Base-by-base conservation (phyloP, 176 grass and related monocot genomes). In the Triticum turgidum region DNA sequence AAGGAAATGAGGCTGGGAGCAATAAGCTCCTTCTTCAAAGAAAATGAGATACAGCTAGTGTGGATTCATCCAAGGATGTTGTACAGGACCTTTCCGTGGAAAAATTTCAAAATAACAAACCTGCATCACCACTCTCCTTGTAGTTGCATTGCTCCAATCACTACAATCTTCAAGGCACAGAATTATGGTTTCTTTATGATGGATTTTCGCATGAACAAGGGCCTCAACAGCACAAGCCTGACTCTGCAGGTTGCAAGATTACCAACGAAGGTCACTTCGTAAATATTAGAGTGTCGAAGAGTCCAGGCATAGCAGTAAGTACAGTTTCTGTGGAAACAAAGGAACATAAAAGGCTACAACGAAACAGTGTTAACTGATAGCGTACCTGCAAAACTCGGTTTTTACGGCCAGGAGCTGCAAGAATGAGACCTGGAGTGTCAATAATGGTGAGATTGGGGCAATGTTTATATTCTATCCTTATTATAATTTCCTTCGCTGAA, bases 91-190 rank as follows among this genome's bases (percentile, higher is more conserved):
- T 59, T 66, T 49, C 8, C 52, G 80, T 66, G 21, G 61, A 81
- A 71, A 69, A 56, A 20, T 15, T 15, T 66, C 65, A 39, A 68
- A 79, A 90, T 38, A 56, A 88, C 89, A 67, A 73, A 98, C 93
- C 89, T 98, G 96, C 93, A 98, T 94, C 83, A 94, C 96, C 78
- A 95, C 86, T 92, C 93, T 95, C 62, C 93, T 79, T 83, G 96
- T 95, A 85, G 96, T 94, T 72, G 93, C 91, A 69, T 98, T 98
- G 81, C 93, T 95, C 96, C 91, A 95, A 93, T 98, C 91, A 84
- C 93, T 98, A 77, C 91, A 93, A 91, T 98, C 96, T 93, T 95
- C 96, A 84, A 98, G 96, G 61, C 91, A 95, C 29, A 95, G 84
- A 86, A 98, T 95, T 82, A 98, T 98, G 44, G 92, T 93, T 82